Base-by-base conservation (phyloP, 2,329 filamentous ascomycete genomes). In the Colletotrichum filicis region DNA sequence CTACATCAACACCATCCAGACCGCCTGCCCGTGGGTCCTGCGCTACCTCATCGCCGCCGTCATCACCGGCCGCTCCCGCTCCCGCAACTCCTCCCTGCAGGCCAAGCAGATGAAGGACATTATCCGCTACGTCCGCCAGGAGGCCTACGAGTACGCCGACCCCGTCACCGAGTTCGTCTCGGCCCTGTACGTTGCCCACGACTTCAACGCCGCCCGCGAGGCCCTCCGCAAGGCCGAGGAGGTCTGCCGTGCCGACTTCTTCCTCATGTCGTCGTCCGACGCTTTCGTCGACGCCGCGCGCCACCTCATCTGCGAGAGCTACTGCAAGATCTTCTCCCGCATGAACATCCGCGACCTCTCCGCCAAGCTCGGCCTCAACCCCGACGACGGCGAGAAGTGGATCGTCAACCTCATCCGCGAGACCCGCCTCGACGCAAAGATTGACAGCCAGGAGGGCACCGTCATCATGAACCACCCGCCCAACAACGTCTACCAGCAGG, bases 1-100 rank as follows among this genome's bases (percentile, higher is more conserved):
- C 79, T 99, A 95, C 89, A 99, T 99, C 91, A 99, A 98, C 91
- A 98, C 96, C 79, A 98, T 99, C 83, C 97, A 99, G 90, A 98
- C 97, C 73, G 93, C 92, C 79, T 98, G 95, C 88, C 96, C 97
- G 7, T 99, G 97, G 97, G 92, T 98, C 76, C 89, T 99, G 79
- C 93, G 97, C 78, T 99, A 99, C 85, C 90, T 99, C 72, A 92
- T 95, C 74, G 95, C 95, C 62, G 94, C 96, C 77, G 96, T 99
- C 79, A 97, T 99, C 84, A 98, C 95, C 75, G 97, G 96, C 87
- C 94, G 95, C 74, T 92, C 88, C 82, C 93, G 95, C 76, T 84
- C 91, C 57, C 92, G 95, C 82, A 97, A 97, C 87, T 94, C 93
- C 71, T 92, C 92, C 76, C 87, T 92, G 79, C 97, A 99, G 87